These are phyloP conservation scores for Zygosaccharomyces pseudobailii DNA, from an alignment of 1,139 yeast species.

Conservation along the genomic window DNA sequence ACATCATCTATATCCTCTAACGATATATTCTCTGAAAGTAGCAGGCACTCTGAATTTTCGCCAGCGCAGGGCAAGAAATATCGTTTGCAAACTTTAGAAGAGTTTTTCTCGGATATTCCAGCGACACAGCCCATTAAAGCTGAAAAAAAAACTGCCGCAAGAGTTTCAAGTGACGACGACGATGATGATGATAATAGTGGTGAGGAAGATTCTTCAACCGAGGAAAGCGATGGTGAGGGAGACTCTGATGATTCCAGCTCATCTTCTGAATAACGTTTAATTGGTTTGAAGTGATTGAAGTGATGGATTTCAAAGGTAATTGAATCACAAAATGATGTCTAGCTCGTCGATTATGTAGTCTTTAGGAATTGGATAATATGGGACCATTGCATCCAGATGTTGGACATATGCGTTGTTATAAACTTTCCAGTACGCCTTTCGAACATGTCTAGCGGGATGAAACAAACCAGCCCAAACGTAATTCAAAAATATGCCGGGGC, in stretches of 20 bases:
- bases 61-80: slow-evolving; percentile 37
- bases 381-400: slow-evolving; percentile 71
- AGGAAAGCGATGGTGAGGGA: slow-evolving; percentile 29
- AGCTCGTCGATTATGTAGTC: slow-evolving; percentile 39
- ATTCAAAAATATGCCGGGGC: slow-evolving; percentile 68
- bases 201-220: slow-evolving; percentile 1
- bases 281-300: not conserved
- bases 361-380: slow-evolving; percentile 66
- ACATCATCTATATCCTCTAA: not conserved
- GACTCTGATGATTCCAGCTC: not conserved
- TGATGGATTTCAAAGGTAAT: not conserved
- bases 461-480: slow-evolving; percentile 86
- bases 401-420: slow-evolving; percentile 76
- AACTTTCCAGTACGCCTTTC: slow-evolving; percentile 80
- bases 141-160: slow-evolving; percentile 32
- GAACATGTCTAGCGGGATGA: slow-evolving; percentile 88
- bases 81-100: slow-evolving; percentile 75
- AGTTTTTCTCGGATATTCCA: slow-evolving; percentile 65
- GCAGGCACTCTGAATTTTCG: not conserved
- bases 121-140: slow-evolving; percentile 16
- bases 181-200: slow-evolving; percentile 22
- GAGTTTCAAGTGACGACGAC: slow-evolving; percentile 25
- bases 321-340: slow-evolving; percentile 32
- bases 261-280: not conserved
- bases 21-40: not conserved